Percentiles rank a stretch among this genome's conserved stretches.
phyloP scores from a whole-genome alignment of 2,329 filamentous ascomycete species.

The Cercospora sp. region DNA sequence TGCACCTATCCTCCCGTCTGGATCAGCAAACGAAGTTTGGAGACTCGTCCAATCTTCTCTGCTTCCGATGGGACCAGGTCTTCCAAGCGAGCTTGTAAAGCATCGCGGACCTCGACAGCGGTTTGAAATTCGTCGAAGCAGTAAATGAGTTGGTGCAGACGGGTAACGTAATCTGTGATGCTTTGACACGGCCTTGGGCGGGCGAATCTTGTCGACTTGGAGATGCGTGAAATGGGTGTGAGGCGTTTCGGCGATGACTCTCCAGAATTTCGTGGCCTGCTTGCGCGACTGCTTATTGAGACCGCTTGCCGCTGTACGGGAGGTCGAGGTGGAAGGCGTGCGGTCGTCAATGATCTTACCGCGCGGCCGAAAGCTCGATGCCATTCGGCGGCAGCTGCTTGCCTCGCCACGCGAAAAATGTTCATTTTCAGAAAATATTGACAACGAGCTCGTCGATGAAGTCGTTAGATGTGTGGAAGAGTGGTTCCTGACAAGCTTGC shows the following conservation, averaged over 20 bases:
- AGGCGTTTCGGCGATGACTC: background rate
- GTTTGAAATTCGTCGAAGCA: background rate
- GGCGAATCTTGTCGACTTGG: background rate
- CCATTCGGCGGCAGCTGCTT: background rate
- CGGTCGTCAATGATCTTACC: background rate
- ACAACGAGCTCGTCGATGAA: background rate
- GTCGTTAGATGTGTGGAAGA: background rate
- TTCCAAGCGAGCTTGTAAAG: background rate
- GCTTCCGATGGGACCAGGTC: background rate
- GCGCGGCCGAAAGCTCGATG: background rate
- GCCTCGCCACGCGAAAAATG: background rate
- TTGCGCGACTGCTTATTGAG: background rate
- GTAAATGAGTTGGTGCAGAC: background rate
- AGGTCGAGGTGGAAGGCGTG: background rate
- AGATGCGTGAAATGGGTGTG: background rate
- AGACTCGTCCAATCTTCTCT: background rate
- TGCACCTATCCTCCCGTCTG: background rate
- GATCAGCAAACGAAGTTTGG: background rate
- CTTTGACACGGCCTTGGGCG: background rate
- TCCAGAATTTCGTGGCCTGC: background rate
- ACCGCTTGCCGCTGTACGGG: background rate
- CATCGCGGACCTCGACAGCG: background rate
- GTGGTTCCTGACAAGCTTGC: background rate
- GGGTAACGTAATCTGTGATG: background rate
- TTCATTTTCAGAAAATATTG: background rate